Evolutionary conservation across 495 filamentous ascomycete genomes (phyloP).

Genomic region (Penicillium daleae): DNA sequence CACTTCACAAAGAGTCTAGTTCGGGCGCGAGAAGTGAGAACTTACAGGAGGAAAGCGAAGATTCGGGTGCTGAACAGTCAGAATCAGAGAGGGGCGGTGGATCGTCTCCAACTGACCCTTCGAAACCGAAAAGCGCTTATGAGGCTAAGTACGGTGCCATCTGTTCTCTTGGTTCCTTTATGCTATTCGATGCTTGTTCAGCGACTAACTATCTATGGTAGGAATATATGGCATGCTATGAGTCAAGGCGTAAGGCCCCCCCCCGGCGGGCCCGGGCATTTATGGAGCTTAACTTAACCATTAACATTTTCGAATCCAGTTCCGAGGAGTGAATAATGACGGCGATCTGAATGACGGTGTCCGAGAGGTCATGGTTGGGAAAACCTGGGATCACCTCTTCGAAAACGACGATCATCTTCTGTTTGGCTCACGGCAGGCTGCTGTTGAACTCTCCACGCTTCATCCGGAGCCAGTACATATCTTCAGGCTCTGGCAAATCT

Average conservation of each 20-base stretch:
- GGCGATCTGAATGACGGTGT: conserved; percentile 34
- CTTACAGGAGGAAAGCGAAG: conserved; percentile 8
- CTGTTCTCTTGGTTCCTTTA: conserved; percentile 1
- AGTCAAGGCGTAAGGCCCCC: conserved; percentile 46
- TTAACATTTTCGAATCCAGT: background rate
- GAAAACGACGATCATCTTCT: conserved; percentile 49
- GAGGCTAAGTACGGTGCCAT: conserved; percentile 44
- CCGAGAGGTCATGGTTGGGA: conserved; percentile 39
- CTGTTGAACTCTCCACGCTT: conserved; percentile 48
- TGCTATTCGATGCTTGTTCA: background rate
- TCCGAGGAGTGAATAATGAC: conserved; percentile 20
- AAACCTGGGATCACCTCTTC: conserved; percentile 47
- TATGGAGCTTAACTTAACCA: background rate
- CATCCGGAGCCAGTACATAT: conserved; percentile 51
- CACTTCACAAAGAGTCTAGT: conserved; percentile 43
- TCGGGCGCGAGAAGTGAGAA: too few relatives aligned
- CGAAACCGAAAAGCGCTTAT: conserved; percentile 36
- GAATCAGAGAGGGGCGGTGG: conserved; percentile 15
- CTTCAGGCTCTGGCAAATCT: conserved; percentile 53
- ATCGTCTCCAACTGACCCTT: conserved; percentile 24
- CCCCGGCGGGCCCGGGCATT: too few relatives aligned
- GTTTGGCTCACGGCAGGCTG: conserved; percentile 47
- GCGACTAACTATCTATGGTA: conserved; percentile 15
- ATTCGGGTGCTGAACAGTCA: conserved; percentile 31
- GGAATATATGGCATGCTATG: conserved; percentile 54